A percentile compares a stretch with the other conserved stretches of the same genome.
phyloP scores from a whole-genome alignment of 768 basidiomycete species.

The Boletus coccyginus region DNA sequence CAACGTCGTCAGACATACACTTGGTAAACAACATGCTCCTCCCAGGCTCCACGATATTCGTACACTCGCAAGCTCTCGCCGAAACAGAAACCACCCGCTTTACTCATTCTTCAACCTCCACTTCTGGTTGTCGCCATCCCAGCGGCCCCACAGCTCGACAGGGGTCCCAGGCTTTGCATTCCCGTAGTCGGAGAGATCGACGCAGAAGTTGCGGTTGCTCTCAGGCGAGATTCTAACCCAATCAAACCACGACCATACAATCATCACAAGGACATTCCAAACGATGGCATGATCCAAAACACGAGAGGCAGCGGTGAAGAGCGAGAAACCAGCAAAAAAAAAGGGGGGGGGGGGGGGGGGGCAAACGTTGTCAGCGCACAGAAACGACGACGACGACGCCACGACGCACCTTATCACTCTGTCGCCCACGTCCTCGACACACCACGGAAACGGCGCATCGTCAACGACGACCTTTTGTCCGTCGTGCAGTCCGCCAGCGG shows the following conservation, averaged over 20 bases:
- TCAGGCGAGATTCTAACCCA: constrained; percentile 44
- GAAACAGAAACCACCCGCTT: no score
- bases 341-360: no score
- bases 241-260: background rate
- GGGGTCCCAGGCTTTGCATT: constrained; percentile 42
- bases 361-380: no score
- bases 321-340: background rate
- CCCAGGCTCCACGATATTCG: background rate
- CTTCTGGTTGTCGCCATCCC: constrained; percentile 51
- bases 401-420: no score
- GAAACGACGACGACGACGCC: no score
- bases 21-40: background rate
- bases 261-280: background rate
- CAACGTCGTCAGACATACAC: no score
- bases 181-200: constrained; percentile 50
- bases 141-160: constrained; percentile 47
- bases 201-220: constrained; percentile 36
- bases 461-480: no score
- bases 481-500: no score
- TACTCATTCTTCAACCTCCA: constrained; percentile 36
- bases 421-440: no score
- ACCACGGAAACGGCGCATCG: no score
- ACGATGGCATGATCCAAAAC: no score
- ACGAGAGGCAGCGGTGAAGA: no score
- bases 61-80: background rate